Evolutionary conservation across 495 filamentous ascomycete genomes (phyloP).

Genomic region (Tuber borchii): DNA sequence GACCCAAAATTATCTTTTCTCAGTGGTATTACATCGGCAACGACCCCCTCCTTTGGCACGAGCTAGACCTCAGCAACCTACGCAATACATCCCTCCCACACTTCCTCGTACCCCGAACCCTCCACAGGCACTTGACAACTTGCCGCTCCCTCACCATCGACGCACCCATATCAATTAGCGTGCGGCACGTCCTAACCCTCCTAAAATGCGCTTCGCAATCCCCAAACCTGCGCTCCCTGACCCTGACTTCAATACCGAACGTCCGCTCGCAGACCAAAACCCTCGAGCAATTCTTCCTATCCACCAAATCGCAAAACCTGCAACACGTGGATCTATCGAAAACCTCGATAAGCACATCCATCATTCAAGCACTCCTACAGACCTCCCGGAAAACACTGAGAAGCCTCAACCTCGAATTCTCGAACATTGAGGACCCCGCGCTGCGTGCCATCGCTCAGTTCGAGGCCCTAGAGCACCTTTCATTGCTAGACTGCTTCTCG

Average conservation of each 20-base stretch:
- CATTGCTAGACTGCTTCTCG: conserved; percentile 23
- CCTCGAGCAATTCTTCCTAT: conserved; percentile 32
- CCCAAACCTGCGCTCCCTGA: conserved; percentile 13
- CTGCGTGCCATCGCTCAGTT: conserved; percentile 33
- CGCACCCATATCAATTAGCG: conserved; percentile 14
- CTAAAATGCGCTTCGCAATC: conserved; percentile 21
- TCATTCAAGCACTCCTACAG: conserved; percentile 30
- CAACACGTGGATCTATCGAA: conserved; percentile 31
- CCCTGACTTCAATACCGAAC: conserved; percentile 19
- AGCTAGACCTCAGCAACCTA: conserved; percentile 29
- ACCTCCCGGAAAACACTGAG: conserved; percentile 23
- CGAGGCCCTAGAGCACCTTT: conserved; percentile 21
- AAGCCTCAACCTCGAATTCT: conserved; percentile 27
- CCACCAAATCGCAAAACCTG: conserved; percentile 10
- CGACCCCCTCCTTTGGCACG: conserved; percentile 31
- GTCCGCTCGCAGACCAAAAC: conserved; percentile 19
- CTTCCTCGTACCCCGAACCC: conserved; percentile 13
- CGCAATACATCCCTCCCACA: conserved; percentile 23
- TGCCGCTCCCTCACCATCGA: conserved; percentile 30
- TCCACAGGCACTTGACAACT: conserved; percentile 12
- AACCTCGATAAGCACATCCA: conserved; percentile 29
- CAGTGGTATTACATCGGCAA: conserved; percentile 37
- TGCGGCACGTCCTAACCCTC: conserved; percentile 18
- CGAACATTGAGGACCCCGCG: conserved; percentile 32
- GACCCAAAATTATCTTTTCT: background rate